Evolutionary conservation across 306 rosid genomes (phyloP).

Genomic region (Trichosanthes truncata): DNA sequence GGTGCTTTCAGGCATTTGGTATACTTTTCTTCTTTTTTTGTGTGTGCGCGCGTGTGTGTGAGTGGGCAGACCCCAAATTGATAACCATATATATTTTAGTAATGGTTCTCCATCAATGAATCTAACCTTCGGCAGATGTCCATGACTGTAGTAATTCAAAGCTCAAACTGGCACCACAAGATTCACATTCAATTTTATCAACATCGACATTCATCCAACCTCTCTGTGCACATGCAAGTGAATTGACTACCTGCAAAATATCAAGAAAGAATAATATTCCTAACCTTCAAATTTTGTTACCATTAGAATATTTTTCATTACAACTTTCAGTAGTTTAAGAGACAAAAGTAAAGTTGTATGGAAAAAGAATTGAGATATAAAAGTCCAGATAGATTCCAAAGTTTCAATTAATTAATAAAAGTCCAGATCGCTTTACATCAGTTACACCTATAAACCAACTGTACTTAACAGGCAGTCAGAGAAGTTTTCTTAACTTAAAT

Average conservation of each 20-base stretch:
- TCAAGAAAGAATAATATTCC: constrained; percentile 7
- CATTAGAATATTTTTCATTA: not conserved
- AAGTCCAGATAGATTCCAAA: not conserved
- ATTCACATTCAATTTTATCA: constrained; percentile 81
- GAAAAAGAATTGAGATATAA: constrained; percentile 5
- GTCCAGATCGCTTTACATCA: not conserved
- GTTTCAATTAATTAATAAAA: not conserved
- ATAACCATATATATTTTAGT: not conserved
- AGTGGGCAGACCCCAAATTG: not conserved
- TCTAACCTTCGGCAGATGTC: constrained; percentile 75
- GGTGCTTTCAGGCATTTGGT: not conserved
- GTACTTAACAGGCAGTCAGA: not conserved
- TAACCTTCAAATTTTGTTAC: not conserved
- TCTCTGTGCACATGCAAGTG: constrained; percentile 84
- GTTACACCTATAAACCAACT: not conserved
- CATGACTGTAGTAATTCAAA: constrained; percentile 47
- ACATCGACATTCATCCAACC: constrained; percentile 86
- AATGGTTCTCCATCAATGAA: not conserved
- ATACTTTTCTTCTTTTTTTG: not conserved
- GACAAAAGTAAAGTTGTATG: not conserved
- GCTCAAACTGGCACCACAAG: constrained; percentile 57
- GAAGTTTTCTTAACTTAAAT: not conserved
- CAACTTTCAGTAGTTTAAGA: not conserved
- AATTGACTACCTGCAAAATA: constrained; percentile 49
- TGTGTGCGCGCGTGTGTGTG: not conserved